phyloP scores from a whole-genome alignment of 2,329 filamentous ascomycete genomes.

The Lachnellula cervina region DNA sequence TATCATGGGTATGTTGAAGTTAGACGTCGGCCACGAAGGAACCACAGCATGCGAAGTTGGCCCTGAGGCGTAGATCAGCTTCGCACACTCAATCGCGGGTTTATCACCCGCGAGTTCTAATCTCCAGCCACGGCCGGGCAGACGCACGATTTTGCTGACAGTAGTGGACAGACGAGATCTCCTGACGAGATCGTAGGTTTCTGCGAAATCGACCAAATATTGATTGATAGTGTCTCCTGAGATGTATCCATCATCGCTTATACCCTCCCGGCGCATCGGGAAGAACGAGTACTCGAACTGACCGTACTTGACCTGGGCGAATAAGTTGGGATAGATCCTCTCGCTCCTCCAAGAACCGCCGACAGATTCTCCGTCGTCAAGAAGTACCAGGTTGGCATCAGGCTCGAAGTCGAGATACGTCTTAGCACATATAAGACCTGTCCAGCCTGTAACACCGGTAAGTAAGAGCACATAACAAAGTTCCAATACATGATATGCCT shows the following conservation, averaged over 20 bases:
- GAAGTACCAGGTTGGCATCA: constrained; percentile 45
- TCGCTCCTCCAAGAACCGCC: constrained; percentile 67
- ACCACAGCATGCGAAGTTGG: constrained; percentile 27
- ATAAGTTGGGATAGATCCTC: constrained; percentile 61
- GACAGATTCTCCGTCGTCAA: constrained; percentile 51
- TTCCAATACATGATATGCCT: no score
- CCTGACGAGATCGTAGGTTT: no score
- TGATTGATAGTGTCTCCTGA: constrained; percentile 30
- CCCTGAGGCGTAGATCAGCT: constrained; percentile 28
- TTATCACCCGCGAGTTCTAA: background rate
- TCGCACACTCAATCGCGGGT: constrained; percentile 9
- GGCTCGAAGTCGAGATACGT: constrained; percentile 55
- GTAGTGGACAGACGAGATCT: no score
- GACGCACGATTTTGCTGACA: constrained; percentile 14
- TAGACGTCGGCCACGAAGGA: constrained; percentile 10
- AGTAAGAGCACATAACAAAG: background rate
- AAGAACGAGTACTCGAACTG: constrained; percentile 34
- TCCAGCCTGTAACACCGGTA: constrained; percentile 38
- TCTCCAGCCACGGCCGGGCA: constrained; percentile 13
- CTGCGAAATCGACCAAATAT: constrained; percentile 19
- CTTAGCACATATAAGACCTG: constrained; percentile 55
- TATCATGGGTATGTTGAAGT: constrained; percentile 4
- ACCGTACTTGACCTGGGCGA: constrained; percentile 32
- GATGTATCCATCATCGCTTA: constrained; percentile 27
- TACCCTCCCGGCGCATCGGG: constrained; percentile 31